Evolutionary conservation across 129 eudicot species (phyloP), one percentile per base, ranked within the genome.

Genomic region (Rutidosis leptorrhynchoides): DNA sequence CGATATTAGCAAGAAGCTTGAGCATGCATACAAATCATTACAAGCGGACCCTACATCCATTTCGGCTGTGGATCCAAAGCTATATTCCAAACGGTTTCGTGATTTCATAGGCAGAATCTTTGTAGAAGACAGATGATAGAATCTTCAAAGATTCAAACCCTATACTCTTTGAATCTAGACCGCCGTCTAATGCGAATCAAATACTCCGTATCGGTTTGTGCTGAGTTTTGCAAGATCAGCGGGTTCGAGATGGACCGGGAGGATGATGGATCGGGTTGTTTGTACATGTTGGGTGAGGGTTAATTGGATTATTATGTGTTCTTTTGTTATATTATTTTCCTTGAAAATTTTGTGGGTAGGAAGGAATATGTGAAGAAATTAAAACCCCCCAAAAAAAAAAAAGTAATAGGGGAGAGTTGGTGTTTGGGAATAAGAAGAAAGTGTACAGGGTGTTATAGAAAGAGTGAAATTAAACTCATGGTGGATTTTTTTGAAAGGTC

Each of bases 21-120:
- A 93, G 62, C 99, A 89, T 55, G 96, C 96, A 0, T 93, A 93
- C 84, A 93, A 93, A 75, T 93, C 99, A 4, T 74, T 93, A 45
- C 99, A 93, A 78, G 99, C 74, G 17, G 96, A 93, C 78, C 87
- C 99, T 6, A 67, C 86, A 28, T 89, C 99, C 10, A 93, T 93
- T 73, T 88, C 96, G 56, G 99, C 96, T 35, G 99, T 93, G 65
- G 99, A 93, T 73, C 99, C 99, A 11, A 93, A 89, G 78, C 79
- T 86, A 10, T 93, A 93, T 58, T 93, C 99, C 35, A 88, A 84
- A 77, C 81, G 99, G 43, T 93, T 93, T 51, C 83, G 92, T 15
- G 96, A 93, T 72, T 93, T 93, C 67, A 61, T 86, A 16, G 87
- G 92, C 37, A 80, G 96, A 73, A 89, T 84, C 76, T 93, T 93